Evolutionary conservation across 2,329 filamentous ascomycete species (phyloP).

Genomic region (Penicillium sp.): DNA sequence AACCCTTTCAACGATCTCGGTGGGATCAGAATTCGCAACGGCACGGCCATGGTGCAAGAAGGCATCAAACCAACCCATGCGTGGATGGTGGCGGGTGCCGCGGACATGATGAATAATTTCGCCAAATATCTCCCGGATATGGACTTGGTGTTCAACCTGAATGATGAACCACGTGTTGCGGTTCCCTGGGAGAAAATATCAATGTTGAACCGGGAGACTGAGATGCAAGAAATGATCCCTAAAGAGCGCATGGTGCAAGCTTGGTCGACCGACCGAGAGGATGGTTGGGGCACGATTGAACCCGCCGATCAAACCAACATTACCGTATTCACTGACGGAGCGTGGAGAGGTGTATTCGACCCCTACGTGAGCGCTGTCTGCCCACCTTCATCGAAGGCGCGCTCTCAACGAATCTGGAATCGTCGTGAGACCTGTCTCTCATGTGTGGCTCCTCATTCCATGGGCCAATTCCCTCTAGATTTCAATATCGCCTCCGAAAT

Average conservation of each 20-base stretch:
- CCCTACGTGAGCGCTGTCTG: constrained; percentile 56
- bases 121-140: constrained; percentile 59
- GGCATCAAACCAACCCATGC: constrained; percentile 56
- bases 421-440: constrained; percentile 62
- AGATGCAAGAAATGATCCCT: constrained; percentile 17
- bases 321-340: constrained; percentile 42
- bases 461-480: constrained; percentile 64
- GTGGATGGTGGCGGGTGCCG: constrained; percentile 59
- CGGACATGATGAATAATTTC: constrained; percentile 56
- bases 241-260: constrained; percentile 24
- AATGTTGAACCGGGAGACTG: constrained; percentile 35
- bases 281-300: constrained; percentile 41
- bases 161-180: constrained; percentile 59
- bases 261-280: constrained; percentile 42
- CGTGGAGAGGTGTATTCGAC: constrained; percentile 44
- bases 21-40: constrained; percentile 57
- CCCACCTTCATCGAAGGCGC: constrained; percentile 60
- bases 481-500: constrained; percentile 66
- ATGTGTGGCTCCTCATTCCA: constrained; percentile 65
- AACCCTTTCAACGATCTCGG: constrained; percentile 57
- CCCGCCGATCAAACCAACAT: constrained; percentile 34
- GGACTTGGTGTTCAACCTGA: constrained; percentile 64
- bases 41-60: constrained; percentile 50
- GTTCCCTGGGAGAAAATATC: constrained; percentile 51
- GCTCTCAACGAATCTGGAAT: constrained; percentile 63